Evolutionary conservation across 345 rosid species (phyloP).

Genomic region (Salix purpurea): DNA sequence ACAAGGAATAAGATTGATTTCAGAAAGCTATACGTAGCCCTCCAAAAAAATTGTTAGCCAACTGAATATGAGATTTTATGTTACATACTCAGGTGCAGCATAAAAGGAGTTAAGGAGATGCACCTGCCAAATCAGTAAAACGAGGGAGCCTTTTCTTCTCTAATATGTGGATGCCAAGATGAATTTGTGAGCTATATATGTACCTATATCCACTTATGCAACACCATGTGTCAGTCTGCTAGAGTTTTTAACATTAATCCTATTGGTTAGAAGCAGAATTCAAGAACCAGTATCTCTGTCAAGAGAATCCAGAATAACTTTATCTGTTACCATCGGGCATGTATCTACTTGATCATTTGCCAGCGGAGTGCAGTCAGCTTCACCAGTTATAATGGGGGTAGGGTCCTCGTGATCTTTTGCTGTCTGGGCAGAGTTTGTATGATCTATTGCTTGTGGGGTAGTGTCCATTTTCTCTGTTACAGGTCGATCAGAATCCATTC

Average conservation of each 20-base stretch:
- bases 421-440: not conserved
- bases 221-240: constrained; percentile 5
- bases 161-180: not conserved
- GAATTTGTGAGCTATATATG: not conserved
- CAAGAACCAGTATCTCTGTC: constrained; percentile 29
- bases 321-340: constrained; percentile 11
- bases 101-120: not conserved
- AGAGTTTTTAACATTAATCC: not conserved
- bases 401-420: constrained; percentile 12
- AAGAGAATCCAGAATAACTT: constrained; percentile 15
- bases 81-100: constrained; percentile 11
- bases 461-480: constrained; percentile 17
- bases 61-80: constrained; percentile 17
- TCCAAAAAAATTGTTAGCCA: not conserved
- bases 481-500: constrained; percentile 25
- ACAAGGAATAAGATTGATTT: constrained; percentile 11
- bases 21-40: constrained; percentile 5
- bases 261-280: constrained; percentile 13
- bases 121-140: not conserved
- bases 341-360: constrained; percentile 9
- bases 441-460: constrained; percentile 10
- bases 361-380: not conserved
- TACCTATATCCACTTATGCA: not conserved
- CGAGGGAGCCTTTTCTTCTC: constrained; percentile 1
- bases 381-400: not conserved